Evolutionary conservation across 116 monocot genomes (phyloP), one percentile per base, ranked within the genome.

Genomic region (Zostera marina): DNA sequence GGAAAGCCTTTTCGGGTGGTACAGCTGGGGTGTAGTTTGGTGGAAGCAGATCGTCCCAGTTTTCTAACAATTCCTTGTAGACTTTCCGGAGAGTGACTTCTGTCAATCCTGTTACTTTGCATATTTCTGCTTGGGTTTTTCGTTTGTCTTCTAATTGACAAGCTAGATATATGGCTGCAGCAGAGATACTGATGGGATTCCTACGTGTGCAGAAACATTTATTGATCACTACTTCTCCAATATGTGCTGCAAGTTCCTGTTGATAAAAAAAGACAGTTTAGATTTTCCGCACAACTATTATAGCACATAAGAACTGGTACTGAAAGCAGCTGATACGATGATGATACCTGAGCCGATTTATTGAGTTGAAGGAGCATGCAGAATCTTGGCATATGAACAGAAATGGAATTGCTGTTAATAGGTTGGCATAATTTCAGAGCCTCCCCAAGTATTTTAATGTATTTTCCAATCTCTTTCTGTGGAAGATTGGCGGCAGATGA

Each of bases 371-470:
- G 96, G 7, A 96, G 85, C 23, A 72, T 96, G 74, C 96, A 89
- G 63, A 96, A 96, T 45, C 89, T 76, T 41, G 96, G 89, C 96
- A 89, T 96, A 68, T 96, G 96, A 64, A 96, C 96, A 7, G 96
- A 67, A 66, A 96, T 96, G 24, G 89, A 96, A 65, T 96, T 96
- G 80, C 96, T 89, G 64, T 96, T 96, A 54, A 96, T 84, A 1
- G 96, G 96, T 66, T 89, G 85, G 70, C 96, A 83, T 63, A 89
- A 72, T 72, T 96, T 77, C 58, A 89, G 70, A 47, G 89, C 74
- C 76, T 89, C 96, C 25, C 96, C 96, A n/a, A 96, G 78, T 44
- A 96, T 89, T 72, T 96, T 96, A 53, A 96, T 96, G 60, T 89
- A 96, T 61, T 96, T 96, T 16, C 96, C 96, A 13, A 96, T 96